phyloP scores from a whole-genome alignment of 2,329 filamentous ascomycete genomes.

The Polychaeton citri region DNA sequence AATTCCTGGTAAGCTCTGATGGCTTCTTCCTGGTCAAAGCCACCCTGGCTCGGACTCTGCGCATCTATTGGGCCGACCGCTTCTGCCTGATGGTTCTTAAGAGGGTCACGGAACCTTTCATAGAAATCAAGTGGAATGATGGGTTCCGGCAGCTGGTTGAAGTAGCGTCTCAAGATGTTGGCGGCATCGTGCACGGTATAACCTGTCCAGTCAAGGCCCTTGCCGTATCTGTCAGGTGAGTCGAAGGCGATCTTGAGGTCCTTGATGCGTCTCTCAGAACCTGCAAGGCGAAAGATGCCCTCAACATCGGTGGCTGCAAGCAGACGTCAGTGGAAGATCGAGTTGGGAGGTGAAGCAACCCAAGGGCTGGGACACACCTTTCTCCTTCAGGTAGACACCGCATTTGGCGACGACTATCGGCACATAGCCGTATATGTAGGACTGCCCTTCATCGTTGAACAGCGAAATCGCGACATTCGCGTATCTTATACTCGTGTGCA shows the following conservation, averaged over 20 bases:
- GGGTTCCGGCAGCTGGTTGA: conserved; percentile 91
- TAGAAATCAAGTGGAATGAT: conserved; percentile 93
- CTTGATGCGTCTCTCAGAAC: conserved; percentile 96
- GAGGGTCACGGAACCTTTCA: conserved; percentile 74
- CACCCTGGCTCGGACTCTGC: conserved; percentile 55
- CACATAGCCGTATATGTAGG: conserved; percentile 97
- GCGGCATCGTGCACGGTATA: conserved; percentile 98
- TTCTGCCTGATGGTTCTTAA: conserved; percentile 56
- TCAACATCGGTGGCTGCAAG: conserved; percentile 81
- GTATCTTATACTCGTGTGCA: conserved; percentile 90
- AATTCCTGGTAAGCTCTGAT: conserved; percentile 76
- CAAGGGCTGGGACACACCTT: conserved; percentile 51
- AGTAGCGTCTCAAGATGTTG: conserved; percentile 86
- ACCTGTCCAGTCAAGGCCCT: conserved; percentile 90
- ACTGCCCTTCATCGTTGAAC: conserved; percentile 80
- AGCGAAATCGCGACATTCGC: conserved; percentile 97
- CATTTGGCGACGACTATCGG: conserved; percentile 98
- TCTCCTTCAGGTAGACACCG: conserved; percentile 93
- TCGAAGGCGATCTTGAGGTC: conserved; percentile 86
- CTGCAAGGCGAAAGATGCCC: conserved; percentile 90
- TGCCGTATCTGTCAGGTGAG: conserved; percentile 88
- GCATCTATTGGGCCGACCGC: conserved; percentile 54
- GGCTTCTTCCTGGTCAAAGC: conserved; percentile 60
- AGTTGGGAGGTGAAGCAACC: too few species aligned
- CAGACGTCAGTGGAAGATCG: conserved; percentile 5